Base-by-base conservation (phyloP, 2,329 filamentous ascomycete genomes). In the Aspergillus sp. region DNA sequence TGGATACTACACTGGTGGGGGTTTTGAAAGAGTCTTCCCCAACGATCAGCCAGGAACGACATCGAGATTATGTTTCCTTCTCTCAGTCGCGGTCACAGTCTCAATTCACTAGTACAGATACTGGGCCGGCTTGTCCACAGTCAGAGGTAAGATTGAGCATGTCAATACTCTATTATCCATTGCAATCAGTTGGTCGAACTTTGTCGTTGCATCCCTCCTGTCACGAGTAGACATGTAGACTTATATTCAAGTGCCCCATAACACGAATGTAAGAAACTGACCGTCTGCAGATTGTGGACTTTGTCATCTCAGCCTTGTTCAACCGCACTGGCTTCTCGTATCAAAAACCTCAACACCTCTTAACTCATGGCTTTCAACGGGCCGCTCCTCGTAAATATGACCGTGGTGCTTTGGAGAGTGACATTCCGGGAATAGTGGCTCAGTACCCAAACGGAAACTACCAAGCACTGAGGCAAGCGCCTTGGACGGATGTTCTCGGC, bases 341-440 rank as follows among this genome's bases (percentile, higher is more conserved):
- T 46, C 64, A 72, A 39, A 79, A 77, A 57, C 83, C 85, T 2
- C 77, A 79, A 40, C 88, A 96, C 67, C 58, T 95, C 5, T 77
- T 98, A 5, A 90, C 88, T 54, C 85, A 95, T 71, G 91, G 91
- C 26, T 95, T 84, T 56, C 81, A 85, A 55, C 79, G 75, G 52
- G 64, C 66, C 3, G 19, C 19, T 19, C 19, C 19, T 19, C 19
- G 19, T 19, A 19, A 19, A 19, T 19, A 59, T n/a, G 37, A 34
- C 13, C 7, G 39, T 13, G 27, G 62, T 37, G 59, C 66, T 3
- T 52, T 65, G 4, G 61, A 68, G 7, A 72, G 72, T 30, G 62
- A 54, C 6, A 83, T 93, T 34, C 84, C 82, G 0, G 88, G 86
- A 0, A 59, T 95, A 6, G 76, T 78, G 45, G 75, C 74, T 8